Evolutionary conservation across 1,139 yeast species (phyloP).

Genomic region (Hemisphaericaspora subhashii): DNA sequence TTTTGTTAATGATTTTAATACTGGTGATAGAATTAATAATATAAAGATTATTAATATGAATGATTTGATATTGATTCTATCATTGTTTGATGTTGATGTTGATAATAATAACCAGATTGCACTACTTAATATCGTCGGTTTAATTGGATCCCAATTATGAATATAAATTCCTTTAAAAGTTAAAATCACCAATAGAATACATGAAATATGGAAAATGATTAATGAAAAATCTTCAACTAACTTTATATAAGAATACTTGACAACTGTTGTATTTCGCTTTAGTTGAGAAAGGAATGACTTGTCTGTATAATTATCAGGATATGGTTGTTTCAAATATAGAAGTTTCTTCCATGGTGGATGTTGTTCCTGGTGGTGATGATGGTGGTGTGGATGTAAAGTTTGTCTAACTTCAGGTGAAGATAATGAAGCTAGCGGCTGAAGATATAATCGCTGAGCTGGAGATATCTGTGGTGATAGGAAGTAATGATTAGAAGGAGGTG

Average conservation of each 20-base stretch:
- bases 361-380: background rate
- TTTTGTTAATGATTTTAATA: conserved; percentile 79
- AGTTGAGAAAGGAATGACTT: conserved; percentile 74
- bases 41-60: conserved; percentile 67
- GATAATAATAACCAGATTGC: conserved; percentile 29
- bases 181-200: conserved; percentile 57
- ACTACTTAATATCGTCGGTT: conserved; percentile 32
- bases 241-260: conserved; percentile 61
- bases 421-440: background rate
- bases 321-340: conserved; percentile 83
- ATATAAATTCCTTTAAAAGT: conserved; percentile 61
- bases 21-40: conserved; percentile 80
- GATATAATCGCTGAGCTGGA: background rate
- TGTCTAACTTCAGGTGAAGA: conserved; percentile 5
- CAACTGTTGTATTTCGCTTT: conserved; percentile 73
- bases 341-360: conserved; percentile 67
- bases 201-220: conserved; percentile 64
- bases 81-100: conserved; percentile 6
- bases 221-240: conserved; percentile 68
- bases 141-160: conserved; percentile 43
- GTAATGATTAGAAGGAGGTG: too few relatives aligned
- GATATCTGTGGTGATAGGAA: conserved; percentile 2
- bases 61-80: conserved; percentile 46
- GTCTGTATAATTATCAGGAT: conserved; percentile 91
- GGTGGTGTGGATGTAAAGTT: too few relatives aligned